Evolutionary conservation across 108 stramenopile genomes (phyloP).

Genomic region (Schizochytrium sp.): DNA sequence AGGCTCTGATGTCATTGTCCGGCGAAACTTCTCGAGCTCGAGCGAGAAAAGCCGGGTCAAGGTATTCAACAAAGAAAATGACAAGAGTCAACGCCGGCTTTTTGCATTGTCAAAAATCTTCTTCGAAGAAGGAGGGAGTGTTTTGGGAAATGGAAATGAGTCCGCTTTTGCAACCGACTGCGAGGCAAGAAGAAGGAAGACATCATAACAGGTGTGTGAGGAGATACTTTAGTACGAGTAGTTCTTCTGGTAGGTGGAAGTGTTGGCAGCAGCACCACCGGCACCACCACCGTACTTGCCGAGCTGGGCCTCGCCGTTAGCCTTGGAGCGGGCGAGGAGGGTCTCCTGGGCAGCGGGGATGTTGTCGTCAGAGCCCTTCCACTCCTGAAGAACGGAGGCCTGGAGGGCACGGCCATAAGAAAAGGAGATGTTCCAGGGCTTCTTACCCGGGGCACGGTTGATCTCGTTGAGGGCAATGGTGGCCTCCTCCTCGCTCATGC

Average conservation of each 20-base stretch:
- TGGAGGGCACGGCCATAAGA: constrained; percentile 77
- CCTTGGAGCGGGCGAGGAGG: constrained; percentile 50
- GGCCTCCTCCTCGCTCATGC: constrained; percentile 71
- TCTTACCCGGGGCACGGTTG: constrained; percentile 58
- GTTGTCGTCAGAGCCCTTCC: constrained; percentile 60
- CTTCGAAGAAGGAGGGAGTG: too few species aligned
- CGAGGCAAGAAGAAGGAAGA: too few species aligned
- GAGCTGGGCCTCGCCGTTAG: constrained; percentile 54
- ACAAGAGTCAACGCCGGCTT: too few species aligned
- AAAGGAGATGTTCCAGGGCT: constrained; percentile 64
- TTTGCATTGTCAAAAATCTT: too few species aligned
- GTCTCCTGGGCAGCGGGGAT: constrained; percentile 45
- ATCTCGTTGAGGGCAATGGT: constrained; percentile 68
- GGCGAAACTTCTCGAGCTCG: too few species aligned
- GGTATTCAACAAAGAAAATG: too few species aligned
- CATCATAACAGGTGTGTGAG: too few species aligned
- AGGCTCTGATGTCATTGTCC: too few species aligned
- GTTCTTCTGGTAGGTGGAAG: constrained; percentile 50
- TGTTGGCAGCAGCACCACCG: constrained; percentile 23
- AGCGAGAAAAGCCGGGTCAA: too few species aligned
- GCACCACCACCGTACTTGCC: constrained; percentile 58
- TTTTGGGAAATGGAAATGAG: too few species aligned
- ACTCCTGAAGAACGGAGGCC: constrained; percentile 65
- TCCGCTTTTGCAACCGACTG: too few species aligned
- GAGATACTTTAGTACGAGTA: constrained; percentile 45